Base-by-base conservation (phyloP, 805 yeast species). In the Ogataea methanolica region DNA sequence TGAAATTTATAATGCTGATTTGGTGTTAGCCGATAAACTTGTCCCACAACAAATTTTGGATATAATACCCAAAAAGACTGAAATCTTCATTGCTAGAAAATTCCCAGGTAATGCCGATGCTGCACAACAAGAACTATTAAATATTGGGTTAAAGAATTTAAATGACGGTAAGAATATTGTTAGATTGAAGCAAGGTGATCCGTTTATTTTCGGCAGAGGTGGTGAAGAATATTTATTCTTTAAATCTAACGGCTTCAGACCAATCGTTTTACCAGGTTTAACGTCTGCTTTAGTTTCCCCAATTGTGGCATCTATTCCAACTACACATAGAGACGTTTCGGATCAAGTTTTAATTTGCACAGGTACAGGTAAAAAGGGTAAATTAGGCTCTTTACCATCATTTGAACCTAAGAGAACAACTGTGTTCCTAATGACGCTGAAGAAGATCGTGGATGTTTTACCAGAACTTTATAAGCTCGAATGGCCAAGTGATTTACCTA, bases 51-150 rank as follows among this genome's bases (percentile, higher is more conserved):
- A 83, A 56, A 95, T 92, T 1, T 69, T 92, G 34, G 88, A 84
- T 40, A 67, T 91, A 17, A 83, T 92, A n/a, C 97, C 97, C 0
- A 63, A 76, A 31, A 73, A 74, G 31, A 87, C 95, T 1, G 83
- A 82, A 40, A 71, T 85, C 4, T 89, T 86, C 62, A 90, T 92
- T 49, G 98, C 98, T 2, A 76, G 89, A 37, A 92, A 92, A 65
- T 92, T 90, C 68, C 98, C 98, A 2, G 98, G 98, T 1, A 92
- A 92, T 63, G 97, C 98, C 1, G 97, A 90, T 59, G 77, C 78
- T 42, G 98, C 98, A 0, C 98, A 92, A 66, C 77, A 85, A 50
- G 96, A 92, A 65, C 73, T 92, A 39, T 69, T 89, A 33, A 70
- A 74, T n/a, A 63, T 83, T 53, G 97, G 96, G 0, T 67, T 92